These are phyloP conservation scores for Brassica balearica DNA, from an alignment of 441 rosid genomes.

Conservation along the genomic window DNA sequence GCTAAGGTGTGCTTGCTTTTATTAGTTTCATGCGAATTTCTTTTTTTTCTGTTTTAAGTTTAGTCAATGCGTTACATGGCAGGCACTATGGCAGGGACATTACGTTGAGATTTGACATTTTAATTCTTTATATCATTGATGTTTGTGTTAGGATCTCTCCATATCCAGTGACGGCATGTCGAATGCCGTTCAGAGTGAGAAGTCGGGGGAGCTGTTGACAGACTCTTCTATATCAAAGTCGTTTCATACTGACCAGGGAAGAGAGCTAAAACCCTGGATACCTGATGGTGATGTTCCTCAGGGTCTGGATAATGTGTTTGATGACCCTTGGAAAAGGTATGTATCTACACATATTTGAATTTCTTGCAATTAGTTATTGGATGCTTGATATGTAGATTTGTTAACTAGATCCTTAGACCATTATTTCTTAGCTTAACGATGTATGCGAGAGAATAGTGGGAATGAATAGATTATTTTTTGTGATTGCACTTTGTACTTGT, in stretches of 20 bases:
- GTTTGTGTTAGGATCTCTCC: constrained; percentile 68
- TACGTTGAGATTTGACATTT: constrained; percentile 27
- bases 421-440: constrained; percentile 10
- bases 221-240: constrained; percentile 85
- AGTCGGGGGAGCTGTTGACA: constrained; percentile 70
- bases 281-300: constrained; percentile 79
- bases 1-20: constrained; percentile 70
- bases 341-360: constrained; percentile 21
- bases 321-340: constrained; percentile 73
- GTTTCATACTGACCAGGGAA: constrained; percentile 59
- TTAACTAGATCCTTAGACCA: constrained; percentile 11
- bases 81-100: constrained; percentile 25
- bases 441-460: constrained; percentile 14
- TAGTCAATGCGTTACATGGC: constrained; percentile 23
- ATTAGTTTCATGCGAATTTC: not conserved
- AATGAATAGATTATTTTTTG: not conserved
- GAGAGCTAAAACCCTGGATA: constrained; percentile 87
- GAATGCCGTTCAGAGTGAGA: constrained; percentile 62
- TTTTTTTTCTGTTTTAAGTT: constrained; percentile 23
- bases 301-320: constrained; percentile 76
- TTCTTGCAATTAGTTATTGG: constrained; percentile 29
- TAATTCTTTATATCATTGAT: constrained; percentile 5
- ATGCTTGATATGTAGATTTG: constrained; percentile 3
- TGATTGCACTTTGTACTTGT: constrained; percentile 12
- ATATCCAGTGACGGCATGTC: constrained; percentile 66